Percentiles rank a stretch among this genome's conserved stretches.
Evolutionary conservation across 768 basidiomycete genomes (phyloP).

Genomic region (Russula dissimulans): DNA sequence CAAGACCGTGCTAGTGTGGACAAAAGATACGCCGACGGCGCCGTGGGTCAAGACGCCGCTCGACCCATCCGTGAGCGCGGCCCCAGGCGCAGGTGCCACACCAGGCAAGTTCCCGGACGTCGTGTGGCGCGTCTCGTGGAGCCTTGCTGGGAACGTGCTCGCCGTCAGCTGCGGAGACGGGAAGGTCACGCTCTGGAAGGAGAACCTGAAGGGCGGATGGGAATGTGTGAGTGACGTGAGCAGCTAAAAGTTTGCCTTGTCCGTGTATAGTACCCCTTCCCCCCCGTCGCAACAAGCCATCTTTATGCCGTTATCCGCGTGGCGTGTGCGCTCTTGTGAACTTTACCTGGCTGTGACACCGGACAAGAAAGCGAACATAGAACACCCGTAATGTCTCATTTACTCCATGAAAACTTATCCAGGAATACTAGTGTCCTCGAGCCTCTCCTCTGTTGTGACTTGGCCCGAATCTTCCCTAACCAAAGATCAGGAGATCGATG

Average conservation of each 20-base stretch:
- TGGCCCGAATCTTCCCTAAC: too few relatives aligned
- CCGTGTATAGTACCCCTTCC: conserved; percentile 6
- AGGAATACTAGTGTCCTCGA: too few relatives aligned
- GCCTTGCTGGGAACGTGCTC: conserved; percentile 88
- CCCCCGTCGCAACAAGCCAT: not conserved
- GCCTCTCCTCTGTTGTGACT: too few relatives aligned
- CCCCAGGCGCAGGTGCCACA: conserved; percentile 35
- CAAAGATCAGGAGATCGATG: too few relatives aligned
- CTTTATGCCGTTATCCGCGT: not conserved
- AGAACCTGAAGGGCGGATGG: conserved; percentile 90
- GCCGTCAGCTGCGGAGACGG: conserved; percentile 97
- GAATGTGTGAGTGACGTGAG: conserved; percentile 96
- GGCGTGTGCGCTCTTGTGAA: not conserved
- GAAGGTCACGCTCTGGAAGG: conserved; percentile 97
- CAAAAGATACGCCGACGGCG: conserved; percentile 64
- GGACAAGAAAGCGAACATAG: not conserved
- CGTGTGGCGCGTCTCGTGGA: conserved; percentile 99
- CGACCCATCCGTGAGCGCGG: conserved; percentile 51
- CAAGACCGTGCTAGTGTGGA: conserved; percentile 87
- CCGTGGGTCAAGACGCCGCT: conserved; percentile 77
- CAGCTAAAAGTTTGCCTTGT: conserved; percentile 40
- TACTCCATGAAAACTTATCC: too few relatives aligned
- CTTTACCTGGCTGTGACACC: not conserved
- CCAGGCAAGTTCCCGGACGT: conserved; percentile 90
- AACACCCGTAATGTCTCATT: too few relatives aligned